Conservation (phyloP, 2,329 filamentous ascomycete genomes). For the Phoma sp. region DNA sequence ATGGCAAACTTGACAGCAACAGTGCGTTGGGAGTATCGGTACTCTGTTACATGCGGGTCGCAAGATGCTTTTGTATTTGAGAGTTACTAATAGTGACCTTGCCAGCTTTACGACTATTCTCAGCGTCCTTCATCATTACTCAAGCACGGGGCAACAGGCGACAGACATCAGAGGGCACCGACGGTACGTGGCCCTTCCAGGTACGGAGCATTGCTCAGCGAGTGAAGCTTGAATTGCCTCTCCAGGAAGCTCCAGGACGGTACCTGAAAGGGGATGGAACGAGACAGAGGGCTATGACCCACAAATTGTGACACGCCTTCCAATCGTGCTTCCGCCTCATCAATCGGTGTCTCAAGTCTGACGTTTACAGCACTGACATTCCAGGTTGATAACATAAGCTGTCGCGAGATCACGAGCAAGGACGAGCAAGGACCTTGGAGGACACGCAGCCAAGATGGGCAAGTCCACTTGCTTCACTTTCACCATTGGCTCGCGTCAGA, state of each 20-base stretch:
- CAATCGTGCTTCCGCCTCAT: conserved; percentile 42
- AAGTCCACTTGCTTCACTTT: conserved; percentile 35
- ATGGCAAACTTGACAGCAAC: conserved; percentile 24
- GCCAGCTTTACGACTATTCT: conserved; percentile 22
- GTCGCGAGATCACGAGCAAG: conserved; percentile 24
- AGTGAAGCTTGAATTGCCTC: conserved; percentile 45
- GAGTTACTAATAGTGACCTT: conserved; percentile 17
- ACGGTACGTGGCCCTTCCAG: conserved; percentile 42
- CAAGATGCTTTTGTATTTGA: conserved; percentile 33
- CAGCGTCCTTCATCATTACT: conserved; percentile 30
- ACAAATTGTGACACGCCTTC: conserved; percentile 29
- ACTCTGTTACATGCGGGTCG: conserved; percentile 28
- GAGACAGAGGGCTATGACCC: conserved; percentile 30
- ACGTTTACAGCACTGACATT: conserved; percentile 27
- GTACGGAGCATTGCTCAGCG: conserved; percentile 37
- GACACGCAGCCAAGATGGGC: conserved; percentile 18
- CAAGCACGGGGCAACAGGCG: conserved; percentile 36
- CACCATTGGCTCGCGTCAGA: conserved; percentile 25
- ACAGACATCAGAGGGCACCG: conserved; percentile 41
- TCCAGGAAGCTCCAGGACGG: conserved; percentile 35
- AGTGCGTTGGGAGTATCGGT: conserved; percentile 27
- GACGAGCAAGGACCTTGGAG: conserved; percentile 24
- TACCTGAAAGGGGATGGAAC: conserved; percentile 40
- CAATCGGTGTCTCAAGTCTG: conserved; percentile 41
- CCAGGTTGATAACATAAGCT: conserved; percentile 35